These are phyloP conservation scores for Magnolia sinica DNA, from an alignment of 164 flowering plant genomes.

Conservation along the genomic window DNA sequence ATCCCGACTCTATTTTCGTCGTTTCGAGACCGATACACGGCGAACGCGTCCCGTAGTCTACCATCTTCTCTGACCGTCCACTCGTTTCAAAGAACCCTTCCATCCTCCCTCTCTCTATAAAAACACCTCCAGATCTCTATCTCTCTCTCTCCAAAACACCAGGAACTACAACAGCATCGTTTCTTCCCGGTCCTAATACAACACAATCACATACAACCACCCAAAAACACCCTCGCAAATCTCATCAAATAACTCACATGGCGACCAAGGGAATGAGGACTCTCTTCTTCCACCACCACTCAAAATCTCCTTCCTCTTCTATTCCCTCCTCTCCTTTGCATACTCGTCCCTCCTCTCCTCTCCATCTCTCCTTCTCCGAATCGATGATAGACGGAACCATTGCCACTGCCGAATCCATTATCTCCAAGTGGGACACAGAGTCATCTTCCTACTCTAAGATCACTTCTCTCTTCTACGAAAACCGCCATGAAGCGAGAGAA, in stretches of 20 bases:
- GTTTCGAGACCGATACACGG: too few relatives aligned
- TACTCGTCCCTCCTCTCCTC: neutral
- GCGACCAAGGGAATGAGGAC: neutral
- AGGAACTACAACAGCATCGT: neutral
- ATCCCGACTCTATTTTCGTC: too few relatives aligned
- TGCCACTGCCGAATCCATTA: slow-evolving; percentile 37
- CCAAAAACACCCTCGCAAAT: too few relatives aligned
- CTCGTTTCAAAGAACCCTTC: too few relatives aligned
- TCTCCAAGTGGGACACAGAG: slow-evolving; percentile 59
- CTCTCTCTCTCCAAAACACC: too few relatives aligned
- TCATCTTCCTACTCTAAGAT: slow-evolving; percentile 16
- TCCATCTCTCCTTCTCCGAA: slow-evolving; percentile 20
- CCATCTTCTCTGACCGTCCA: too few relatives aligned
- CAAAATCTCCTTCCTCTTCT: slow-evolving; percentile 1
- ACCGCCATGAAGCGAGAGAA: slow-evolving; percentile 48
- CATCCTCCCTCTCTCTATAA: neutral
- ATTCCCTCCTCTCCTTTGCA: neutral
- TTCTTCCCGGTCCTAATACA: too few relatives aligned
- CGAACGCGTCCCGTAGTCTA: too few relatives aligned
- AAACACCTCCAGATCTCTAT: neutral
- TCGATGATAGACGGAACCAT: slow-evolving; percentile 37
- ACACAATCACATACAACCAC: too few relatives aligned
- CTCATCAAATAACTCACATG: neutral
- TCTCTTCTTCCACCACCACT: slow-evolving; percentile 10
- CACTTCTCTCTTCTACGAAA: slow-evolving; percentile 37